These are phyloP conservation scores for Eimeria sp. DNA, from an alignment of 169 alveolate genomes.

Conservation along the genomic window DNA sequence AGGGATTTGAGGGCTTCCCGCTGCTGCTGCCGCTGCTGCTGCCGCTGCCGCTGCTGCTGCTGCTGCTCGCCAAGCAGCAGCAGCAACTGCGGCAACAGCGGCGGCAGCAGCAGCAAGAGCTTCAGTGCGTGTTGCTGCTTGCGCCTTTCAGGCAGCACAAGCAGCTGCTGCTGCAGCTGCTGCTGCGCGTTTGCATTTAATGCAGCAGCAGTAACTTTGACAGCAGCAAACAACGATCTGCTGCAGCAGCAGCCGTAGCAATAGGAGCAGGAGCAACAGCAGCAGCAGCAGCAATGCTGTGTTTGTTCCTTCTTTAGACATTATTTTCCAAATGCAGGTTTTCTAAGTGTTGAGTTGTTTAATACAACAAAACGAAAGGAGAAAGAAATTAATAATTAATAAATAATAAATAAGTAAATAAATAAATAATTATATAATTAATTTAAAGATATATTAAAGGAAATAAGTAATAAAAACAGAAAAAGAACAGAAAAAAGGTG, in stretches of 20 bases:
- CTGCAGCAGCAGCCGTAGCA: constrained; percentile 25
- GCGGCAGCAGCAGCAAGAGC: constrained; percentile 23
- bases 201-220: constrained; percentile 17
- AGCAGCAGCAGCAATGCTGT: not conserved
- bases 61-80: not conserved
- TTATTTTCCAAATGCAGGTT: not conserved
- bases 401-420: no score
- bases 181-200: not conserved
- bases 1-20: not conserved
- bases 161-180: constrained; percentile 51
- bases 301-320: not conserved
- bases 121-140: not conserved
- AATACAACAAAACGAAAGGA: no score
- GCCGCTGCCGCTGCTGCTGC: not conserved
- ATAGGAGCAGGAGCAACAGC: not conserved
- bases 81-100: not conserved
- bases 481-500: no score
- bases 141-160: not conserved
- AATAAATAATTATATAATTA: no score
- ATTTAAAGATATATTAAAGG: no score
- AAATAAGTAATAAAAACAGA: no score
- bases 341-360: no score
- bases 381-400: no score
- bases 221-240: not conserved
- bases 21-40: no score